A percentile compares a stretch with the other conserved stretches of the same genome.
Conservation (phyloP, 73 alveolate species). For the Halteria grandinella region DNA sequence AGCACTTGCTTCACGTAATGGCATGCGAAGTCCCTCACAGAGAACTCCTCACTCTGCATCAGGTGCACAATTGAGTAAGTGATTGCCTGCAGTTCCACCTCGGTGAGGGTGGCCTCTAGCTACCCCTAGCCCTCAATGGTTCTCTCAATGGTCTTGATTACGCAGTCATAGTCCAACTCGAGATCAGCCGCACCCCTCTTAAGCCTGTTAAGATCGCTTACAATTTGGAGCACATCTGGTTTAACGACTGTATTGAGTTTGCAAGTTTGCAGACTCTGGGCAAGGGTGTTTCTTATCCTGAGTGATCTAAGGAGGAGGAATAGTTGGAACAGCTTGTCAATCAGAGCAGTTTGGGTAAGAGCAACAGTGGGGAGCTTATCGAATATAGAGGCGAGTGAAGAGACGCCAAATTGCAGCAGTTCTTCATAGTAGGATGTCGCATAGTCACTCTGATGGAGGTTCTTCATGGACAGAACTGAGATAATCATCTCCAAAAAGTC, state of each 20-base stretch:
- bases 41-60: constrained; percentile 19
- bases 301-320: constrained; percentile 19
- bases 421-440: constrained; percentile 5
- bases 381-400: background rate
- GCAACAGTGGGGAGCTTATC: background rate
- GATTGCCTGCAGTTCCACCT: constrained; percentile 2
- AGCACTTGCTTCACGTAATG: background rate
- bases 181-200: constrained; percentile 47
- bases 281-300: constrained; percentile 19
- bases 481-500: constrained; percentile 37
- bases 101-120: background rate
- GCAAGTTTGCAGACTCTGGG: constrained; percentile 6
- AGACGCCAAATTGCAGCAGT: background rate
- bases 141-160: constrained; percentile 23
- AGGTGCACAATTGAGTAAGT: constrained; percentile 9
- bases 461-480: background rate
- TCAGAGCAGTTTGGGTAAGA: background rate
- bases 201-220: background rate
- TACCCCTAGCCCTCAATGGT: background rate
- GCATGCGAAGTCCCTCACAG: constrained; percentile 29
- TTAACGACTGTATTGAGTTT: too few relatives aligned
- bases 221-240: too few relatives aligned
- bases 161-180: constrained; percentile 38
- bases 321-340: constrained; percentile 1
- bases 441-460: constrained; percentile 2